Base-by-base conservation (phyloP, 1,284 basidiomycete species). In the Phlebopus sp. region DNA sequence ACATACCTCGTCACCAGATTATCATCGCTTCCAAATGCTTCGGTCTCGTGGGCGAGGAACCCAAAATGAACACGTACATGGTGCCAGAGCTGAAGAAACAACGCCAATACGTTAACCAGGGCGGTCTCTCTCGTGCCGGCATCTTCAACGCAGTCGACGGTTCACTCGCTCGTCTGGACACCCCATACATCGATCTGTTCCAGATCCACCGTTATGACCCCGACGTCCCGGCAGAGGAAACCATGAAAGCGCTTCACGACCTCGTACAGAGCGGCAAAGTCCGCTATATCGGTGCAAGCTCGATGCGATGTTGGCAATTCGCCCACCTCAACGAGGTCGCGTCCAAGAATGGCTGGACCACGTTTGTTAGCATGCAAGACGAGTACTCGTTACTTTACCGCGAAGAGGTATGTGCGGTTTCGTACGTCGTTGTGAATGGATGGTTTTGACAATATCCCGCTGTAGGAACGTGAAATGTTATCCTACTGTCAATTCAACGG, bases 1-100 rank as follows among this genome's bases (percentile, higher is more conserved):
- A 77, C 15, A 78, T 86, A 42, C 79, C 80, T 10, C 72, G 84
- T 37, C 69, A 78, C 25, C 71, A 76, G 15, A 53, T 80, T 14
- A 54, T 78, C 38, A 71, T 80, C 47, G 60, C 72, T 4, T 72
- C 74, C 9, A 80, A 79, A 53, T 66, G 63, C 17, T 46, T 46
- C 4, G 52, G 56, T 3, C 18, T 57, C 30, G 64, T 68, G 1
- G 42, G 50, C 3, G 40, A 62, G 2, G 55, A 62, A 2, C 18
- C 40, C 0, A 35, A 47, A 10, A 3, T 47, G 6, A 29, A 1
- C 27, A 0, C 48, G 3, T 0, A 2, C 43, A 1, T 42, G 13
- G 2, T 15, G 1, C 57, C 55, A 0, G 42, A 35, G 2, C 50
- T 64, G 17, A 44, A 49, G 10, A 37, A 66, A 1, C 51, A 47